phyloP scores from a whole-genome alignment of 768 basidiomycete species.

The Boletus pseudopeckii region DNA sequence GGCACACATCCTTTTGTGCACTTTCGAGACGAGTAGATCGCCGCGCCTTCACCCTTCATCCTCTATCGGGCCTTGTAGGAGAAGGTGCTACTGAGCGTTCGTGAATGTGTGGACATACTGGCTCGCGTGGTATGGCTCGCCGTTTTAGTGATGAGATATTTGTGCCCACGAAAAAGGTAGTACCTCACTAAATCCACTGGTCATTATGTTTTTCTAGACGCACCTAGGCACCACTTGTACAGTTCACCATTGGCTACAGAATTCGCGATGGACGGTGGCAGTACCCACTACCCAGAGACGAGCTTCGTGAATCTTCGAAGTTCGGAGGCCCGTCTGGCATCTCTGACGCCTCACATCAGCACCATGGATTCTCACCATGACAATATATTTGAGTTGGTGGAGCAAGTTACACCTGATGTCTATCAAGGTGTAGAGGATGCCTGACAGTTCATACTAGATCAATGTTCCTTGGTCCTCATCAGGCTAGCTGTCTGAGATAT shows the following conservation, averaged over 20 bases:
- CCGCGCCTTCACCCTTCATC: too few relatives aligned
- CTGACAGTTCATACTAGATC: constrained; percentile 37
- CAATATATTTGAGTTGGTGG: constrained; percentile 37
- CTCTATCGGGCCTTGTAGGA: too few relatives aligned
- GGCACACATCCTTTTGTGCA: too few relatives aligned
- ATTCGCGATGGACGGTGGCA: neutral
- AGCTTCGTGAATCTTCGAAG: neutral
- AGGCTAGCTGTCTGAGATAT: too few relatives aligned
- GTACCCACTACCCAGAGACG: too few relatives aligned
- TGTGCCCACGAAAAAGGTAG: constrained; percentile 3
- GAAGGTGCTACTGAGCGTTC: neutral
- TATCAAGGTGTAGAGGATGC: neutral
- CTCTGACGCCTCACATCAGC: neutral
- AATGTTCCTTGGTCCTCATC: constrained; percentile 50
- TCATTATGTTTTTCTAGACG: neutral
- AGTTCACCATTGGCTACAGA: neutral
- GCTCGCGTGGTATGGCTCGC: neutral
- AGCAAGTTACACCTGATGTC: constrained; percentile 31
- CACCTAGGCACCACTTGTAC: too few relatives aligned
- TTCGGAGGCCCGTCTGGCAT: neutral
- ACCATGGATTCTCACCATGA: neutral
- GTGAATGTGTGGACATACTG: neutral
- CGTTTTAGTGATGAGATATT: neutral
- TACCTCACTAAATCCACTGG: neutral
- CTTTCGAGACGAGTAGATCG: too few relatives aligned